Evolutionary conservation across 495 filamentous ascomycete genomes (phyloP).

Genomic region (Penicillium macrosclerotiorum): DNA sequence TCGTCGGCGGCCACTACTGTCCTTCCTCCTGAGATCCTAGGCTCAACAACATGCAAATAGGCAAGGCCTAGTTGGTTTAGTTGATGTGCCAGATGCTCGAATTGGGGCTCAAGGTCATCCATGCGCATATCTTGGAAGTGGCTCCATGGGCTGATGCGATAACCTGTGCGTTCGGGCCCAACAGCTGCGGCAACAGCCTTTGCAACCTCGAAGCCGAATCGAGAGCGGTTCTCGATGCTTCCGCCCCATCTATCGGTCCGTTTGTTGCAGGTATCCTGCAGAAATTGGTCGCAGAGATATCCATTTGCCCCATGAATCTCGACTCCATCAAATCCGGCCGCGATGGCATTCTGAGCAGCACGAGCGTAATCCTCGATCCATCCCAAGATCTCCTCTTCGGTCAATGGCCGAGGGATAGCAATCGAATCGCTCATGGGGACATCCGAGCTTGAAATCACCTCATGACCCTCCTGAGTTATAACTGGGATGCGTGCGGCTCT

Average conservation of each 20-base stretch:
- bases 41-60: conserved; percentile 65
- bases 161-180: conserved; percentile 59
- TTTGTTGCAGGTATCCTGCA: conserved; percentile 60
- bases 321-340: conserved; percentile 74
- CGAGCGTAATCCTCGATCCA: conserved; percentile 55
- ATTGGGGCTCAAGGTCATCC: conserved; percentile 61
- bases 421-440: conserved; percentile 34
- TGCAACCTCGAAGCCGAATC: conserved; percentile 63
- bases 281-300: conserved; percentile 74
- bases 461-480: conserved; percentile 28
- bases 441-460: conserved; percentile 48
- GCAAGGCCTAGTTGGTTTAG: conserved; percentile 57
- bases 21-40: conserved; percentile 48
- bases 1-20: no score
- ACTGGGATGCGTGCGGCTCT: conserved; percentile 46
- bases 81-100: conserved; percentile 52
- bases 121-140: conserved; percentile 69
- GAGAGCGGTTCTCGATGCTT: conserved; percentile 65
- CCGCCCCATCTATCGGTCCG: conserved; percentile 70
- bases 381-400: conserved; percentile 54
- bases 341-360: conserved; percentile 62
- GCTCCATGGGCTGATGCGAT: conserved; percentile 64
- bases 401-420: conserved; percentile 48
- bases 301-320: conserved; percentile 76
- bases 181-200: conserved; percentile 62